Evolutionary conservation across 805 yeast species (phyloP), one percentile per base, ranked within the genome.

Genomic region (Saccharomyces cerevisiae): DNA sequence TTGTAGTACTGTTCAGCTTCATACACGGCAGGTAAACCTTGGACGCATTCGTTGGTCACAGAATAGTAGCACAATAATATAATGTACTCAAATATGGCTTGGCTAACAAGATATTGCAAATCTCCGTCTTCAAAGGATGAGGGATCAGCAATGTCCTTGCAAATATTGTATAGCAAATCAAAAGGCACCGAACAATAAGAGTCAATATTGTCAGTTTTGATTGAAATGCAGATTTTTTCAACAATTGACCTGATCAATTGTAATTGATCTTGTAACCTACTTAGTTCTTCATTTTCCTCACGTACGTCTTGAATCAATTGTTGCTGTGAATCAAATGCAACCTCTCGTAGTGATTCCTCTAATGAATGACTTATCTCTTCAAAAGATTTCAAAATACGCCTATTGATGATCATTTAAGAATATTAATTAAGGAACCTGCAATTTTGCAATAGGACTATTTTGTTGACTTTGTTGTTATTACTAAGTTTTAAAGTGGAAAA

Each of bases 1-100:
- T 59, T 53, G 52, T 53, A 67, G 55, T 65, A 67, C 11, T 48
- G 27, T n/a, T 54, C 57, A 3, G 61, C 57, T n/a, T 60, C 65
- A n/a, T 58, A 55, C 3, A 58, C 53, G n/a, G 26, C 32, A 6
- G 65, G 63, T 21, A 67, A 47, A 28, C 47, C 51, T 11, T 51
- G 48, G 10, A 67, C 49, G 2, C 60, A 57, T 14, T 58, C 59
- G 26, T 57, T 59, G 4, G 61, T 57, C 2, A 62, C 27, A 10
- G 57, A 47, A 50, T 65, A 61, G 48, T 63, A 66, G 48, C 67
- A 63, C 9, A 65, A 46, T 13, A 63, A 52, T 3, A 60, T 41
- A 8, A 58, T 54, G 53, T 63, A 66, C 29, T 57, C 52, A 22
- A 47, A 49, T 24, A 60, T 48, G 28, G 53, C 26, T 31, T 49